Percentiles rank a stretch among this genome's conserved stretches.
Conservation (phyloP, 176 grass and related monocot genomes). For the Carex cristatella region DNA sequence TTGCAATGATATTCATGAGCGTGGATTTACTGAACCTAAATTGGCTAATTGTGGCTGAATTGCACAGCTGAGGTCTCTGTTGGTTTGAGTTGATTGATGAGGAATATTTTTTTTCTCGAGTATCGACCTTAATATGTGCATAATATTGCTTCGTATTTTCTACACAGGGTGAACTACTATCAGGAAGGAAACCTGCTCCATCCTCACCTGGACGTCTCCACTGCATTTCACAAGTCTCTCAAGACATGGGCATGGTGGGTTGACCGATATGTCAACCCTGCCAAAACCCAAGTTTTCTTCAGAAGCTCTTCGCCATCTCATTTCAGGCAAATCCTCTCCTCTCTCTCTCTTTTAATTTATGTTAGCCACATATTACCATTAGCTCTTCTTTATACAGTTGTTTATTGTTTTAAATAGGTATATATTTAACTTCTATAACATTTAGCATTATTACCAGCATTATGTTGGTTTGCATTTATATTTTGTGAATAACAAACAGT, state of each 20-base stretch:
- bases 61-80: background rate
- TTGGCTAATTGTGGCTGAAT: background rate
- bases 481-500: background rate
- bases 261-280: slow-evolving; percentile 43
- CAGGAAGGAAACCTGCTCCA: slow-evolving; percentile 67
- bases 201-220: slow-evolving; percentile 47
- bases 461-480: background rate
- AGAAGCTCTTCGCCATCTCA: slow-evolving; percentile 77
- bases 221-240: slow-evolving; percentile 60
- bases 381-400: background rate
- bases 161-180: slow-evolving; percentile 82
- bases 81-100: background rate
- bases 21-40: background rate
- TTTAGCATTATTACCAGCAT: background rate
- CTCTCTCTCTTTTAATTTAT: background rate
- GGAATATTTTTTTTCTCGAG: background rate
- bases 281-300: slow-evolving; percentile 72
- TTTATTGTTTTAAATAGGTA: background rate
- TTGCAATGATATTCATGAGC: background rate
- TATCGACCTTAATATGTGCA: background rate
- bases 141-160: slow-evolving; percentile 4
- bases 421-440: background rate
- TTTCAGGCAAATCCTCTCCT: slow-evolving; percentile 56
- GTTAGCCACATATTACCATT: background rate
- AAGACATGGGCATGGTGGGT: slow-evolving; percentile 82